Evolutionary conservation across 495 filamentous ascomycete genomes (phyloP).

Genomic region (Cenococcum geophilum): DNA sequence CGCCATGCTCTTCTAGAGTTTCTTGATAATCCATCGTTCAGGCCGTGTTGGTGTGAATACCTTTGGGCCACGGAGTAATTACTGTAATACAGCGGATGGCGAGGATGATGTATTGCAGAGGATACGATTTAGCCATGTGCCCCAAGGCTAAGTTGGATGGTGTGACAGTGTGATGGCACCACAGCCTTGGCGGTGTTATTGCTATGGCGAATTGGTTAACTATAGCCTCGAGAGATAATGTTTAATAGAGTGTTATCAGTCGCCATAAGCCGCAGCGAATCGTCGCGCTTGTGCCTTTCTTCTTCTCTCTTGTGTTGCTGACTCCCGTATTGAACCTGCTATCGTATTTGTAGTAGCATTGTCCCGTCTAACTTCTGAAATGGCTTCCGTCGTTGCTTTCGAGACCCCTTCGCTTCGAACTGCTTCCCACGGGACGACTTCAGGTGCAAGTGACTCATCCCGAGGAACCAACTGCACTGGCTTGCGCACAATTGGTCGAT

Average conservation of each 20-base stretch:
- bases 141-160: too few species aligned
- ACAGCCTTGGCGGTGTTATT: too few species aligned
- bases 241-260: not conserved
- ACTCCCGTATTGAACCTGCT: not conserved
- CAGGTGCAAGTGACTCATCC: not conserved
- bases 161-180: too few species aligned
- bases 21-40: too few species aligned
- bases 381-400: not conserved
- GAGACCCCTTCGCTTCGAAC: not conserved
- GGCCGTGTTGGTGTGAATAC: too few species aligned
- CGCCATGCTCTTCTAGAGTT: too few species aligned
- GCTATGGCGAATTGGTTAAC: too few species aligned
- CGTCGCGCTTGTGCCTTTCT: not conserved
- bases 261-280: conserved; percentile 2
- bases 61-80: too few species aligned
- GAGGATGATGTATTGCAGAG: too few species aligned
- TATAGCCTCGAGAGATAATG: not conserved
- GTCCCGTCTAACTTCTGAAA: not conserved
- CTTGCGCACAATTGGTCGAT: not conserved
- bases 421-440: not conserved
- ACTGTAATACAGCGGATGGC: too few species aligned
- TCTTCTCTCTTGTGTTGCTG: conserved; percentile 1
- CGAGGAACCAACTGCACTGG: not conserved
- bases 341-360: not conserved
- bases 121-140: too few species aligned